phyloP scores from a whole-genome alignment of 805 yeast species.

The Kregervanrija delftensis region DNA sequence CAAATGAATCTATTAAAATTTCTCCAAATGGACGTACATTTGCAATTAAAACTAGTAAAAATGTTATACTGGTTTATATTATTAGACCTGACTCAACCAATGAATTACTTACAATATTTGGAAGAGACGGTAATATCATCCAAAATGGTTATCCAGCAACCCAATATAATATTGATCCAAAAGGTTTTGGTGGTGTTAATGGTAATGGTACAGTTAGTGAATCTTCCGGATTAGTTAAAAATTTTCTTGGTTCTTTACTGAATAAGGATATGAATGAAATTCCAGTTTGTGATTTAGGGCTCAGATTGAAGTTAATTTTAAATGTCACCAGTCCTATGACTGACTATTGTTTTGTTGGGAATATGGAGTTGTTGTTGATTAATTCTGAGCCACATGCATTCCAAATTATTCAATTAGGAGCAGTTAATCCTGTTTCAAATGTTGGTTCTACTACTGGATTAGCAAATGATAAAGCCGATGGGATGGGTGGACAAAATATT shows the following conservation, averaged over 20 bases:
- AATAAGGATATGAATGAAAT: constrained; percentile 16
- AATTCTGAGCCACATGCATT: constrained; percentile 29
- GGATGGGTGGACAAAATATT: constrained; percentile 17
- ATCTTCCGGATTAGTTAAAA: constrained; percentile 16
- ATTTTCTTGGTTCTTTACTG: constrained; percentile 22
- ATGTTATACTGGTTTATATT: constrained; percentile 38
- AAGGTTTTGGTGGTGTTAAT: constrained; percentile 10
- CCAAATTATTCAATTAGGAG: constrained; percentile 24
- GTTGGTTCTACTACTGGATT: no score
- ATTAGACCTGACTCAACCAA: constrained; percentile 23
- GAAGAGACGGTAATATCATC: constrained; percentile 22
- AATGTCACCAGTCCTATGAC: constrained; percentile 27
- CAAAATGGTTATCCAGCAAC: constrained; percentile 26
- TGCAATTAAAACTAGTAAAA: constrained; percentile 34
- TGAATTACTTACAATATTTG: constrained; percentile 26
- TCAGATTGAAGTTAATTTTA: constrained; percentile 28
- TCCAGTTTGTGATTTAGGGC: constrained; percentile 27
- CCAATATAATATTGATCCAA: constrained; percentile 5
- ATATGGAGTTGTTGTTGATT: constrained; percentile 22
- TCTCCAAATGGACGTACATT: constrained; percentile 31
- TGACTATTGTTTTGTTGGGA: constrained; percentile 22
- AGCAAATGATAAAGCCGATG: constrained; percentile 11
- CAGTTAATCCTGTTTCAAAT: constrained; percentile 4
- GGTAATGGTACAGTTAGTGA: background rate
- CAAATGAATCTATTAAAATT: constrained; percentile 32